Base-by-base conservation (phyloP, 1,284 basidiomycete genomes). In the Ceratobasidium theobromae region DNA sequence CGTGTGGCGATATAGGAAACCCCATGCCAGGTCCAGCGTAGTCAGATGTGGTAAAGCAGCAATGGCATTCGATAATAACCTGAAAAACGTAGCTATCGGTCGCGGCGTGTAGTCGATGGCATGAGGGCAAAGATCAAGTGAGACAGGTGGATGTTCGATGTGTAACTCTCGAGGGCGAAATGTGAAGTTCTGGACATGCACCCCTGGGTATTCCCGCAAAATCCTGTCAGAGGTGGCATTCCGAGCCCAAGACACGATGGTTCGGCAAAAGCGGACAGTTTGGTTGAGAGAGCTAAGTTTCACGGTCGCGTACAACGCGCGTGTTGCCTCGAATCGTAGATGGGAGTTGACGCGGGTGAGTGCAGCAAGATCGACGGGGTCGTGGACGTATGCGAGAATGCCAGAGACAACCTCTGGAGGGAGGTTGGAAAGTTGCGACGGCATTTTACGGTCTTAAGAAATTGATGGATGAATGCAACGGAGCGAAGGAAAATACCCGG, bases 21-120 rank as follows among this genome's bases (percentile, higher is more conserved):
- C 58, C 58, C 58, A 62, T 23, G 58, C 58, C 30, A 62, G 58
- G 46, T 62, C 58, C n/a, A 62, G 46, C 9, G 46, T 62, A 35
- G 58, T 51, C 30, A 62, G 58, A 27, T 62, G 58, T 46, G 58
- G 58, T 27, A 62, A 41, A 5, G 46, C 58, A 12, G 58, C 46
- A 11, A 62, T 62, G 14, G 58, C 58, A 8, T 46, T 30, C 14
- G 58, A 45, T 28, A 62, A 33, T 23, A 51, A 28, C 33, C 58
- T 62, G 18, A 62, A 62, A 27, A 62, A 62, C 35, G 58, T 33
- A 38, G 58, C 58, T n/a, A 46, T 51, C 25, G 58, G 58, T 27
- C 58, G 58, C 21, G 58, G 58, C 23, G 58, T 62, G 28, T 40
- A 18, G 25, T 62, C 58, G 18, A 49, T 33, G 32, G 30, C 32